A percentile compares a stretch with the other conserved stretches of the same genome.
Conservation (phyloP, 129 eudicot species). For the Centrapalus pauciflorus region DNA sequence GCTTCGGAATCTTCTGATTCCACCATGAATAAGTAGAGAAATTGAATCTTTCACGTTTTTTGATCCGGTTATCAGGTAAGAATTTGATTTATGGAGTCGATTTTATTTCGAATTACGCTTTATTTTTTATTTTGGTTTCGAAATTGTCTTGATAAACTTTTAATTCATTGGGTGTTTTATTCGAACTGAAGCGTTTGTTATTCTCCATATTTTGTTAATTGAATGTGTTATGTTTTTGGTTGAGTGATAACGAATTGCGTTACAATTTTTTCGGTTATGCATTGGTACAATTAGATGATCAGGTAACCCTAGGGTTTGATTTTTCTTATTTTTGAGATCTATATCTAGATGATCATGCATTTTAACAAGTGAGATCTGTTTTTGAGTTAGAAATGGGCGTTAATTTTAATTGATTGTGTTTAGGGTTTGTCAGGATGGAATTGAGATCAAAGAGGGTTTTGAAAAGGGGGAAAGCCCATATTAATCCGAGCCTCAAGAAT, state of each 20-base stretch:
- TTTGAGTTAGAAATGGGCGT: not conserved
- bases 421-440: slow-evolving; percentile 26
- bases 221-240: slow-evolving; percentile 13
- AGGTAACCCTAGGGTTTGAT: slow-evolving; percentile 12
- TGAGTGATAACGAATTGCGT: not conserved
- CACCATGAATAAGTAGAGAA: slow-evolving; percentile 2
- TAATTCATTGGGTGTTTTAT: not conserved
- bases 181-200: not conserved
- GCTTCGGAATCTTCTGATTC: slow-evolving; percentile 8
- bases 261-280: slow-evolving; percentile 12
- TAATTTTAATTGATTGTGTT: slow-evolving; percentile 14
- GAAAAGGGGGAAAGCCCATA: slow-evolving; percentile 6
- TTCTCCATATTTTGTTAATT: not conserved
- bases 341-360: not conserved
- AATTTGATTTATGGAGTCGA: not conserved
- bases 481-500: not conserved
- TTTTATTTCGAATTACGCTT: not conserved
- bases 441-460: slow-evolving; percentile 28
- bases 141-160: not conserved
- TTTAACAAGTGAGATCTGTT: slow-evolving; percentile 1
- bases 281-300: slow-evolving; percentile 17
- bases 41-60: not conserved
- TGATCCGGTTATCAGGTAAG: slow-evolving; percentile 30
- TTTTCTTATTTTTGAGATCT: not conserved
- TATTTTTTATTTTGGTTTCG: not conserved